phyloP scores from a whole-genome alignment of 2,329 filamentous ascomycete genomes.

The Aspergillus sp. region DNA sequence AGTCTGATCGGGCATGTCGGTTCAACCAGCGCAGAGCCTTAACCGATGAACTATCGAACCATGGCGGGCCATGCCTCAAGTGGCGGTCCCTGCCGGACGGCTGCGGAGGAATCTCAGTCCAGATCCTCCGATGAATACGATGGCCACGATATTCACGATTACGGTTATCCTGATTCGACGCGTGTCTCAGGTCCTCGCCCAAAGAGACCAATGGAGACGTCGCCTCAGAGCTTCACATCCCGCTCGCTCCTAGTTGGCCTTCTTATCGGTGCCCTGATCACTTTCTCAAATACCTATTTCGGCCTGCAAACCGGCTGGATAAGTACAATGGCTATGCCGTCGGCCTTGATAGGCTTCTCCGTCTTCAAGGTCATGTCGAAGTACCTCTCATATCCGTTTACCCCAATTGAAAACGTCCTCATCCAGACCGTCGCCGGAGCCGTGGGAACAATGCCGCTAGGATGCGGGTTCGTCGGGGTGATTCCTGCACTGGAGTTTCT shows the following conservation, averaged over 20 bases:
- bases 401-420: slow-evolving; percentile 92
- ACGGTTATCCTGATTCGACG: slow-evolving; percentile 1
- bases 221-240: slow-evolving; percentile 69
- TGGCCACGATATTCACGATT: not conserved
- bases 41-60: slow-evolving; percentile 36
- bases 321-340: slow-evolving; percentile 93
- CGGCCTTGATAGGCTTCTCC: slow-evolving; percentile 88
- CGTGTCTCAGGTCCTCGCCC: slow-evolving; percentile 2
- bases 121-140: slow-evolving; percentile 1
- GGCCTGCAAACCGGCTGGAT: slow-evolving; percentile 88
- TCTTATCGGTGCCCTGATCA: slow-evolving; percentile 82
- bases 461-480: slow-evolving; percentile 92
- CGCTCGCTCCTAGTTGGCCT: slow-evolving; percentile 78
- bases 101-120: slow-evolving; percentile 6
- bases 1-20: not conserved
- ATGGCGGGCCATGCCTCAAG: slow-evolving; percentile 28
- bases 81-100: slow-evolving; percentile 5
- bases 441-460: slow-evolving; percentile 94
- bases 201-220: slow-evolving; percentile 15
- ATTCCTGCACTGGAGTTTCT: slow-evolving; percentile 90
- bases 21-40: not conserved
- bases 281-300: slow-evolving; percentile 98
- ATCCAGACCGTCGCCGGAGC: slow-evolving; percentile 94
- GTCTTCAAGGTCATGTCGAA: slow-evolving; percentile 79
- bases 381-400: slow-evolving; percentile 76